Base-by-base conservation (phyloP, 768 basidiomycete genomes). In the Crucibulum laeve region DNA sequence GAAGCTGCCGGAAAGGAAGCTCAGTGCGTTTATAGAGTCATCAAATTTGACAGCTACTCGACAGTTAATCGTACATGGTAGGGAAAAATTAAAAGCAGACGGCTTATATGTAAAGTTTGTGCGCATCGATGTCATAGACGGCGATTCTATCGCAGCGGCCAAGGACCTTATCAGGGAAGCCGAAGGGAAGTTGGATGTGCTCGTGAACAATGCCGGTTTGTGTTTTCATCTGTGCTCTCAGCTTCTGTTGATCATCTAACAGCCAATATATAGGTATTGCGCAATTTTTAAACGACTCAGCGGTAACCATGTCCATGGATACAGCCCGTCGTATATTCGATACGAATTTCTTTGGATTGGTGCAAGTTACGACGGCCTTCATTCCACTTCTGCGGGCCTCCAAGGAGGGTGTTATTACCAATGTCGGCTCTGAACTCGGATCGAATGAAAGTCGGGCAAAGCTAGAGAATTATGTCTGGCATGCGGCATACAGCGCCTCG, bases 391-490 rank as follows among this genome's bases (percentile, higher is more conserved):
- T 75, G 6, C 66, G 65, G 25, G 47, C 57, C 50, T 37, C 60
- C 41, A 11, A 54, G 46, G 57, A 67, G 18, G 53, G 61, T 4
- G 63, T 68, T 13, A 69, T 74, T 40, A 44, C 73, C 44, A 67
- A 70, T 41, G 70, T 76, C 18, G 54, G 57, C 24, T 62, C 62
- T 11, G 70, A 71, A 54, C 71, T 75, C 70, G 66, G 70, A 1
- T 74, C 71, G 17, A 75, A 73, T 53, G 42, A 57, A 1, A 44
- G 44, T 33, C 64, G 67, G 51, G 62, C 71, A 6, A 45, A 51
- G n/a, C 40, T n/a, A 7, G 28, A n/a, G n/a, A 30, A 30, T 7
- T 30, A 30, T 30, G n/a, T n/a, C n/a, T n/a, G n/a, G n/a, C n/a
- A n/a, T n/a, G n/a, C n/a, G n/a, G n/a, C n/a, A n/a, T n/a, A n/a